Evolutionary conservation across 2,329 filamentous ascomycete species (phyloP), one percentile per base, ranked within the genome.

Genomic region (Colletotrichum spaethianum): DNA sequence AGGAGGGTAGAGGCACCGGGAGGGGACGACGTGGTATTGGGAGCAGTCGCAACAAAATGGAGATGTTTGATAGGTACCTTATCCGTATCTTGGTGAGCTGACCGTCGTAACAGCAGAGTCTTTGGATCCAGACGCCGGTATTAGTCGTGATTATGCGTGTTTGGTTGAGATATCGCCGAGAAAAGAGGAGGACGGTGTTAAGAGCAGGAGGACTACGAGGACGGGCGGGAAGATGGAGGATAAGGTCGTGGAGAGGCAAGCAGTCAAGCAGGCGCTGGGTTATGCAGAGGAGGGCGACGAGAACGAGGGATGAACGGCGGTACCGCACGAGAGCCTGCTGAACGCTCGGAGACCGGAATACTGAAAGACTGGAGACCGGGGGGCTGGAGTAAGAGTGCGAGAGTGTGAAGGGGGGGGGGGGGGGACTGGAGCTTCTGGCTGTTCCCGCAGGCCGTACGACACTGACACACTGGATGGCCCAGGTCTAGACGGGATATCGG

Each of bases 211-310:
- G 6, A 26, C 56, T 11, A 61, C 16, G 28, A 55, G 8, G 26
- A 55, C 12, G 50, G 28, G 28, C 18, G 36, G 42, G 42, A 33
- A 48, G 20, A 46, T 28, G 42, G 28, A 61, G 18, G 26, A 36
- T 26, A 33, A 46, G 20, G 20, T 16, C 36, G 38, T 28, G 11
- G 36, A 57, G n/a, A 44, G 26, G 40, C 26, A 31, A 31, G 42
- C 36, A 26, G 67, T 31, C 28, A 65, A 52, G 53, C 48, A 63
- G 67, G 26, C 48, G 26, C 16, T 18, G 28, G 28, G 16, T 33
- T 12, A 48, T 52, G 67, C 63, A 63, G 61, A 53, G 44, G 44
- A 63, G 31, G 50, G 16, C 20, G 52, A 50, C n/a, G 44, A 40
- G 31, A 28, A 67, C 50, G 31, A 52, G 28, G n/a, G n/a, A 31